phyloP scores from a whole-genome alignment of 129 eudicot genomes.

The Pittosporum tobira region DNA sequence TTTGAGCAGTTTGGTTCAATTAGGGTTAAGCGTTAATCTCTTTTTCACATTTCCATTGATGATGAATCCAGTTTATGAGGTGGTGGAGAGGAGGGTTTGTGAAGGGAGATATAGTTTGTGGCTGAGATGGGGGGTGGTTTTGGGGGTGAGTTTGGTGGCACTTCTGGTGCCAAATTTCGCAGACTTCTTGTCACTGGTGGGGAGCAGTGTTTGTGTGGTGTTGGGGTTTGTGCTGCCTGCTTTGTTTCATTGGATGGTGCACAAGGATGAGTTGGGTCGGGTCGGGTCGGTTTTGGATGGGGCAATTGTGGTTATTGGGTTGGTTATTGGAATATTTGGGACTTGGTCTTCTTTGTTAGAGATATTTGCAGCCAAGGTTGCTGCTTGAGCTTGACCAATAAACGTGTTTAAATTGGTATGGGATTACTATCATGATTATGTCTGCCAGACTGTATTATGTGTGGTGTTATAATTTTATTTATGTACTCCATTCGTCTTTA shows the following conservation, averaged over 20 bases:
- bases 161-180: slow-evolving; percentile 81
- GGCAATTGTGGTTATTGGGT: slow-evolving; percentile 46
- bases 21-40: slow-evolving; percentile 68
- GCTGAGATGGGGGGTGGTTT: slow-evolving; percentile 69
- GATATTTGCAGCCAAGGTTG: slow-evolving; percentile 52
- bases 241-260: slow-evolving; percentile 64
- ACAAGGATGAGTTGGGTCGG: slow-evolving; percentile 53
- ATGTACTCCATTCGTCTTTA: no score
- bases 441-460: no score
- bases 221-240: slow-evolving; percentile 88
- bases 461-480: no score
- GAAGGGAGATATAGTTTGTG: slow-evolving; percentile 62
- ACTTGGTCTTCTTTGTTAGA: slow-evolving; percentile 66
- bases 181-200: slow-evolving; percentile 93
- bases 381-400: slow-evolving; percentile 31
- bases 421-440: no score
- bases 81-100: slow-evolving; percentile 68
- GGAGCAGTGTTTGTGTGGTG: slow-evolving; percentile 77
- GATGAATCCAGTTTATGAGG: slow-evolving; percentile 97
- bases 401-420: no score
- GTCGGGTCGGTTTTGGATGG: slow-evolving; percentile 33
- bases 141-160: slow-evolving; percentile 71
- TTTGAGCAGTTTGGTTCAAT: slow-evolving; percentile 61
- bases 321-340: slow-evolving; percentile 47
- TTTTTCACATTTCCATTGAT: slow-evolving; percentile 76